Percentiles rank a stretch among this genome's conserved stretches.
These are phyloP conservation scores for Penicillium longicatenatum DNA, from an alignment of 495 filamentous ascomycete genomes.

Conservation along the genomic window DNA sequence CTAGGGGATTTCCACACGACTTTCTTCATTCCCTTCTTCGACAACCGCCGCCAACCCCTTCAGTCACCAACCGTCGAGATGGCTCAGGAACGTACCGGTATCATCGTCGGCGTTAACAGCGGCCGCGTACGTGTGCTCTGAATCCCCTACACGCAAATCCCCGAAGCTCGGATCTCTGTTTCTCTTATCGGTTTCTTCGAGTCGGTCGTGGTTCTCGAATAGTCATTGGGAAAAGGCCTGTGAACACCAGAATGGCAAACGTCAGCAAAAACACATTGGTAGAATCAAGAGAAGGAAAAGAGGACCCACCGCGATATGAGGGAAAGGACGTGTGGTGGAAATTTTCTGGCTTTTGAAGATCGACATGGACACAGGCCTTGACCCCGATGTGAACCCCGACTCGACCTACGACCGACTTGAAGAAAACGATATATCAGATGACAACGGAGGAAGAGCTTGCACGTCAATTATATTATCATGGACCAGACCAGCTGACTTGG, in stretches of 20 bases:
- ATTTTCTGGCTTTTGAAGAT: slow-evolving; percentile 7
- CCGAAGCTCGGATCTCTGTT: slow-evolving; percentile 18
- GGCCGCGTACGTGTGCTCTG: slow-evolving; percentile 72
- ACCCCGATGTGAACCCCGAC: slow-evolving; percentile 14
- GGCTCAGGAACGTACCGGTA: slow-evolving; percentile 69
- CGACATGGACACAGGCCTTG: slow-evolving; percentile 10
- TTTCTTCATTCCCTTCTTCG: slow-evolving; percentile 37
- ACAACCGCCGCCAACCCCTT: slow-evolving; percentile 50
- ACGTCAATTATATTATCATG: not conserved
- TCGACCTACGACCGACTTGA: slow-evolving; percentile 10
- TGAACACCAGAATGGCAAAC: not conserved
- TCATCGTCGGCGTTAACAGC: slow-evolving; percentile 81
- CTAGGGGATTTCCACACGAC: slow-evolving; percentile 41
- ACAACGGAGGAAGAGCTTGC: not conserved
- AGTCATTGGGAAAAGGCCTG: slow-evolving; percentile 2
- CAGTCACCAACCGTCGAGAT: slow-evolving; percentile 53
- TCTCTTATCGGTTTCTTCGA: slow-evolving; percentile 21
- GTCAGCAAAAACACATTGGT: not conserved
- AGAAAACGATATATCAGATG: slow-evolving; percentile 6
- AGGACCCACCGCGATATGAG: not conserved
- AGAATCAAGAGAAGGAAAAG: slow-evolving; percentile 8
- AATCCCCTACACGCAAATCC: slow-evolving; percentile 10
- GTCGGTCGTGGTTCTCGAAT: slow-evolving; percentile 10
- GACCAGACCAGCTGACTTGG: slow-evolving; percentile 32
- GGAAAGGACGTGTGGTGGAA: slow-evolving; percentile 10